Evolutionary conservation across 75 land plant genomes (phyloP), one percentile per base, ranked within the genome.

Genomic region (Isoetes taiwanensis): DNA sequence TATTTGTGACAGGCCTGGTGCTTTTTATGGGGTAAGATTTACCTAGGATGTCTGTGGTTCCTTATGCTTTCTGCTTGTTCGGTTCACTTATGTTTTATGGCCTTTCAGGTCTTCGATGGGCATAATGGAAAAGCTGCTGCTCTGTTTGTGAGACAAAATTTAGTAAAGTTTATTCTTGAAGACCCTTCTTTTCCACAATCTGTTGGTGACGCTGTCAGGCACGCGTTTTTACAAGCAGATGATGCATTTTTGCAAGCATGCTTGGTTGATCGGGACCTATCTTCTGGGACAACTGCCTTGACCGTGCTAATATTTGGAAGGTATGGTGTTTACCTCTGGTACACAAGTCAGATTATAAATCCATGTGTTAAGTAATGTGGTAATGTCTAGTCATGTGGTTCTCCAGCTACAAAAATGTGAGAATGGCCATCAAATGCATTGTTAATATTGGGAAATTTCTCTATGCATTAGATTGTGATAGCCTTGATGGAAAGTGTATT

Each of bases 91-190:
- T n/a, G n/a, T n/a, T n/a, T n/a, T n/a, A 19, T 2, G 35, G 40
- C 0, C 25, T 27, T 19, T n/a, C 41, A 74, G 75, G 75, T 84
- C 14, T 80, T 80, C 78, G 88, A 84, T 70, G 88, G 88, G 2
- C 87, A 83, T 54, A 59, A 76, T 25, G 87, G 87, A 3, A 53
- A 76, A 24, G 73, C 74, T 28, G 87, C 84, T 24, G 87, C 87
- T 11, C 58, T 74, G 35, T 83, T 65, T 63, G 41, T 83, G 34
- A 68, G 67, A 52, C 56, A 65, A 34, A 73, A 83, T 64, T 72
- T 64, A 11, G 63, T 72, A 39, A 74, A 35, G 43, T 58, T 73
- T 12, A 69, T 83, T 27, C 58, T 77, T 56, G 77, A 77, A 42
- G 84, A 83, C 64, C 43, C 32, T 6, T 52, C 62, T 30, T 62